Conservation (phyloP, 495 filamentous ascomycete species). For the Hypoxylon fuscum region DNA sequence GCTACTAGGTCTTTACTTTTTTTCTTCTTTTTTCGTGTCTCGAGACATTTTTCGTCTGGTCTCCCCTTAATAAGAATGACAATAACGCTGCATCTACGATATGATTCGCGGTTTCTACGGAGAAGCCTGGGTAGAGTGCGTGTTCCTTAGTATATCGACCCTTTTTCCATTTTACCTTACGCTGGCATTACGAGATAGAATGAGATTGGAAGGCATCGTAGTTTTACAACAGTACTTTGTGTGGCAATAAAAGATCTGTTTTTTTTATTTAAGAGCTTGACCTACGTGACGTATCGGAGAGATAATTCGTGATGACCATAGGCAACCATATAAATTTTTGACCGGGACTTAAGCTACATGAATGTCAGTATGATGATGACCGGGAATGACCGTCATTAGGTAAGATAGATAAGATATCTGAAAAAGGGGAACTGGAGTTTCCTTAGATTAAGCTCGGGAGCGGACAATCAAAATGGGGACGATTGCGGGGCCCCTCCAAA, state of each 20-base stretch:
- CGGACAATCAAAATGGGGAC: background rate
- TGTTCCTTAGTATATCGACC: constrained; percentile 25
- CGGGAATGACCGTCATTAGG: no score
- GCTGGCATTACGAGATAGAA: constrained; percentile 41
- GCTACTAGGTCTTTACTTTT: constrained; percentile 27
- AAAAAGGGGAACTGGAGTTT: background rate
- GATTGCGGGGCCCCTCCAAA: constrained; percentile 16
- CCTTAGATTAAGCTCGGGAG: background rate
- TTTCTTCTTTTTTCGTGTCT: no score
- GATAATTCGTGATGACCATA: background rate
- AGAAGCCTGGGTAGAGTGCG: constrained; percentile 23
- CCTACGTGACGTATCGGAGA: background rate
- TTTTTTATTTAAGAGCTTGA: background rate
- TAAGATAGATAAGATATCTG: no score
- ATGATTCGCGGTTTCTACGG: constrained; percentile 12
- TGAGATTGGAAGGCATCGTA: constrained; percentile 41
- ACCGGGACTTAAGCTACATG: no score
- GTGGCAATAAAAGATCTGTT: constrained; percentile 19
- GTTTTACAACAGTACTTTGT: constrained; percentile 30
- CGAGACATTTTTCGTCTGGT: constrained; percentile 29
- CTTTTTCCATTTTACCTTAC: constrained; percentile 22
- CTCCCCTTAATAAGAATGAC: constrained; percentile 43
- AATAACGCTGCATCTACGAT: constrained; percentile 24
- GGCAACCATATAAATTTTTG: no score
- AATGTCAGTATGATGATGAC: no score